Evolutionary conservation across 2,329 filamentous ascomycete genomes (phyloP).

Genomic region (Ceratocystis lukuohia): DNA sequence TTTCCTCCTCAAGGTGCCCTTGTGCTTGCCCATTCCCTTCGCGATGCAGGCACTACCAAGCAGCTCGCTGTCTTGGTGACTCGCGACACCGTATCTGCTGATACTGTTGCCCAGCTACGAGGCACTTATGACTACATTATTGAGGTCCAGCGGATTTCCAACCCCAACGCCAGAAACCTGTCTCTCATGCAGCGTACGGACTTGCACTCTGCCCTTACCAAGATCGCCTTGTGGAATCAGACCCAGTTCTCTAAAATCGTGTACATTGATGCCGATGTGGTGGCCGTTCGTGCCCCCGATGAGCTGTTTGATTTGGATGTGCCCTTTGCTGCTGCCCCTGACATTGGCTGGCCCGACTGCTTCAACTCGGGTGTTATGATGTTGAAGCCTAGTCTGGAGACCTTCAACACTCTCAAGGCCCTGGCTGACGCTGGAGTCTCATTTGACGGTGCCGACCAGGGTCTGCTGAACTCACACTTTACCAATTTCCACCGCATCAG

Average conservation of each 20-base stretch:
- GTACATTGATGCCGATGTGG: conserved; percentile 86
- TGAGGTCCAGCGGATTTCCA: conserved; percentile 67
- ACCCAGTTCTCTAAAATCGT: conserved; percentile 83
- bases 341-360: conserved; percentile 94
- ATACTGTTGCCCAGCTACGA: conserved; percentile 71
- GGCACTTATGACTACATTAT: conserved; percentile 79
- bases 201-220: conserved; percentile 85
- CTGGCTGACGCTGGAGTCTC: conserved; percentile 79
- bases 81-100: conserved; percentile 59
- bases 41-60: conserved; percentile 76
- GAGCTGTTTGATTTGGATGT: conserved; percentile 65
- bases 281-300: conserved; percentile 81
- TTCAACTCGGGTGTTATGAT: conserved; percentile 99
- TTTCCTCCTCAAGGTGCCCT: conserved; percentile 54
- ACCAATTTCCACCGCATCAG: conserved; percentile 74
- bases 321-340: conserved; percentile 61
- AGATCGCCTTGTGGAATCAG: conserved; percentile 88
- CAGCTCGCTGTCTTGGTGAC: conserved; percentile 78
- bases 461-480: conserved; percentile 90
- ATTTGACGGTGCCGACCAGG: conserved; percentile 95
- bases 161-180: conserved; percentile 65
- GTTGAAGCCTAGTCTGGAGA: conserved; percentile 68
- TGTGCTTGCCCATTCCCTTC: conserved; percentile 85
- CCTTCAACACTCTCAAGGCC: conserved; percentile 72
- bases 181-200: conserved; percentile 85